Evolutionary conservation across 108 stramenopile genomes (phyloP).

Genomic region (Nitzschia palea): DNA sequence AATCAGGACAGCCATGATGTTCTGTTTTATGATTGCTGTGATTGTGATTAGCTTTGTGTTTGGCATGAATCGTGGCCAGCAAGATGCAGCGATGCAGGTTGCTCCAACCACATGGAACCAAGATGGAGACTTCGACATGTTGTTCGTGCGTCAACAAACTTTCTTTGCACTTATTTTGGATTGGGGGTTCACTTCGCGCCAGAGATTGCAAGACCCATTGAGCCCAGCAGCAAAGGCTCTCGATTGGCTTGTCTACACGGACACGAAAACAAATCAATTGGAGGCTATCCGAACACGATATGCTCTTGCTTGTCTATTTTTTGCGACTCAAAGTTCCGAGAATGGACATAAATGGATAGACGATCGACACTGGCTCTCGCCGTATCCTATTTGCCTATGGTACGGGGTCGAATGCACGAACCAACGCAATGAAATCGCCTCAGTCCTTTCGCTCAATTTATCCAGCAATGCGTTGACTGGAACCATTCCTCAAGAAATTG

Average conservation of each 20-base stretch:
- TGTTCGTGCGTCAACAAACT: not conserved
- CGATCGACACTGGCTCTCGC: constrained; percentile 22
- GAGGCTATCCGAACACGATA: constrained; percentile 23
- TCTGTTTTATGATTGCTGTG: not conserved
- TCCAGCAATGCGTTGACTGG: constrained; percentile 25
- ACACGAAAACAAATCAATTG: not conserved
- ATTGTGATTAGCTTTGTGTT: constrained; percentile 2
- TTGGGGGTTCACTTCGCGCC: constrained; percentile 14
- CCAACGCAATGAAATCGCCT: constrained; percentile 4
- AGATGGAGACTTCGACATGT: not conserved
- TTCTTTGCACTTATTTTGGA: constrained; percentile 16
- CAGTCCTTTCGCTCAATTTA: constrained; percentile 19
- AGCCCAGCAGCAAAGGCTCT: constrained; percentile 18
- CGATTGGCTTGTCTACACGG: constrained; percentile 21
- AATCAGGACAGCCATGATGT: not conserved
- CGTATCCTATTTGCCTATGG: constrained; percentile 37
- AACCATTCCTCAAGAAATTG: constrained; percentile 25
- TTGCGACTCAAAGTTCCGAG: constrained; percentile 9
- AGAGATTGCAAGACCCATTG: constrained; percentile 5
- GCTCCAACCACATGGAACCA: not conserved
- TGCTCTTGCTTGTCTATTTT: constrained; percentile 24
- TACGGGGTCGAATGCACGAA: constrained; percentile 36
- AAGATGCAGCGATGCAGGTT: not conserved
- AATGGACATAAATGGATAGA: constrained; percentile 11
- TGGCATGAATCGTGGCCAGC: constrained; percentile 1